Evolutionary conservation across 306 rosid genomes (phyloP).

Genomic region (Gastrolobium bilobum): DNA sequence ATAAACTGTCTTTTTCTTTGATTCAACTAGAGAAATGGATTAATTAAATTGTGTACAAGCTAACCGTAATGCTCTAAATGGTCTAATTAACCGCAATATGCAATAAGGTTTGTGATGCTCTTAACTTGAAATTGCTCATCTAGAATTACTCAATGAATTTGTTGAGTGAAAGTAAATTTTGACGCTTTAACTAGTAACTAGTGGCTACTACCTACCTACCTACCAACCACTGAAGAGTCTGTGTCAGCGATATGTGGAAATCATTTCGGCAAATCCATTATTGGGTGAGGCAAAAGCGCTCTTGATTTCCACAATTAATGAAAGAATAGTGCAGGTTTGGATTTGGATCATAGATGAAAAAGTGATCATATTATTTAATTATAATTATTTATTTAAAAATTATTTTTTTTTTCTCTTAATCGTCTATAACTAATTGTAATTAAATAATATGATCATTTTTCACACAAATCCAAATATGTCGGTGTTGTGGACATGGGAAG

Average conservation of each 20-base stretch:
- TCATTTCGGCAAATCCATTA: neutral
- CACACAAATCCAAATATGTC: too few relatives aligned
- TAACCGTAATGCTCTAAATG: neutral
- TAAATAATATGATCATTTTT: too few relatives aligned
- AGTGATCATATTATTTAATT: too few relatives aligned
- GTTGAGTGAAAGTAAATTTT: neutral
- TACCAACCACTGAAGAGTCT: neutral
- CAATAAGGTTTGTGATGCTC: too few relatives aligned
- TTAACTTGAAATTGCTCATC: neutral
- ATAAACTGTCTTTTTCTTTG: too few relatives aligned
- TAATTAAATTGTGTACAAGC: neutral
- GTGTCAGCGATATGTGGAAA: neutral
- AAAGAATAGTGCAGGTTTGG: neutral
- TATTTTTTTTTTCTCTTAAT: too few relatives aligned
- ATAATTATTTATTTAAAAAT: too few relatives aligned
- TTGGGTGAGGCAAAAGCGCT: neutral
- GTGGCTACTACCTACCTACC: neutral
- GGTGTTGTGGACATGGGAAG: neutral
- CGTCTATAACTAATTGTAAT: too few relatives aligned
- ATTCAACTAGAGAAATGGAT: neutral
- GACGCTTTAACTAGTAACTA: neutral
- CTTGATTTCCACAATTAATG: neutral
- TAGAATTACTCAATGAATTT: too few relatives aligned
- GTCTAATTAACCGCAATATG: too few relatives aligned
- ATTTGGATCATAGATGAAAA: too few relatives aligned